Conservation (phyloP, 169 alveolate species). For the Plasmodium relictum region DNA sequence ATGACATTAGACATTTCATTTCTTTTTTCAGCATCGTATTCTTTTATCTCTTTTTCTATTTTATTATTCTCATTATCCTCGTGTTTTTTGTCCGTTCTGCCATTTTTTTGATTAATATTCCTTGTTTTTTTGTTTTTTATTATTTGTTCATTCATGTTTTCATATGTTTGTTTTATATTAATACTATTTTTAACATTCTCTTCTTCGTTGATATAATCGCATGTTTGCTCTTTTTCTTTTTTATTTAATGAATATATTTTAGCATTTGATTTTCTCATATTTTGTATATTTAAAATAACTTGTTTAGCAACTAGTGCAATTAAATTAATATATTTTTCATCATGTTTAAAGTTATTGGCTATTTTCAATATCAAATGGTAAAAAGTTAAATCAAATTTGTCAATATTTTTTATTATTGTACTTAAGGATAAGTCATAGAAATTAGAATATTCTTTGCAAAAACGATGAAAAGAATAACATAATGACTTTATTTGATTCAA, state of each 20-base stretch:
- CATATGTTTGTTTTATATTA: too few relatives aligned
- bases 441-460: constrained; percentile 45
- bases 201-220: too few relatives aligned
- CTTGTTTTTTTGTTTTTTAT: neutral
- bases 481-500: constrained; percentile 2
- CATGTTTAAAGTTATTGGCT: constrained; percentile 20
- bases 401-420: neutral
- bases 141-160: neutral
- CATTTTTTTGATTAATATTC: too few relatives aligned
- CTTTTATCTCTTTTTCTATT: neutral
- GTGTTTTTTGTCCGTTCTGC: too few relatives aligned
- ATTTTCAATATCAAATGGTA: constrained; percentile 28
- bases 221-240: too few relatives aligned
- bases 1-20: neutral
- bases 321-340: constrained; percentile 14
- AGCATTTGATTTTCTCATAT: neutral
- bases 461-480: constrained; percentile 53
- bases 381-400: constrained; percentile 3
- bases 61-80: neutral
- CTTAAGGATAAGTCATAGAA: constrained; percentile 23
- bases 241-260: too few relatives aligned
- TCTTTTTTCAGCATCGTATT: neutral
- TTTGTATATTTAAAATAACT: neutral
- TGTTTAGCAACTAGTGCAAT: constrained; percentile 1
- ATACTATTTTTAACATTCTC: too few relatives aligned